These are phyloP conservation scores for Syncephalastrum racemosum DNA, from an alignment of 371 early-diverging fungal species.

Conservation along the genomic window DNA sequence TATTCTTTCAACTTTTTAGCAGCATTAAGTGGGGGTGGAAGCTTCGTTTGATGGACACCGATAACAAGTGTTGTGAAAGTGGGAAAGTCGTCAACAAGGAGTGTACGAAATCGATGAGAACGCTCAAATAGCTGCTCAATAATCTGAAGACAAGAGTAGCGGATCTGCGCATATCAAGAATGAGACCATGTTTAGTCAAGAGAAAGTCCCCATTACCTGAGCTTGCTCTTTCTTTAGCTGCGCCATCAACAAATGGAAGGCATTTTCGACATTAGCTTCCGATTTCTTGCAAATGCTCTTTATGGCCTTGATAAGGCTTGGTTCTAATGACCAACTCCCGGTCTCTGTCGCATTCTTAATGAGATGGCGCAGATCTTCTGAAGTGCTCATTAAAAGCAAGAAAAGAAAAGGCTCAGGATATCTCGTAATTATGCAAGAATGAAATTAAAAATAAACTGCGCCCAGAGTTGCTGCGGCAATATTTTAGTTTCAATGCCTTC, in stretches of 20 bases:
- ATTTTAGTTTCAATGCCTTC: no score
- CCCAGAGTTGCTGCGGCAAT: no score
- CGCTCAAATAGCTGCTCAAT: slow-evolving; percentile 65
- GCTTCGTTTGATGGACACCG: slow-evolving; percentile 53
- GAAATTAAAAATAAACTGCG: no score
- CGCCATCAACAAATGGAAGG: slow-evolving; percentile 47
- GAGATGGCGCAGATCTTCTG: no score
- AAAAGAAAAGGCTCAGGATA: no score
- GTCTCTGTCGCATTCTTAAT: background rate
- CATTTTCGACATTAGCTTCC: slow-evolving; percentile 36
- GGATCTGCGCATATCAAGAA: slow-evolving; percentile 41
- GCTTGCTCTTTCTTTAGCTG: slow-evolving; percentile 66
- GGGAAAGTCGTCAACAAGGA: slow-evolving; percentile 56
- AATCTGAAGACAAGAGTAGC: slow-evolving; percentile 62
- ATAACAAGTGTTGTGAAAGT: slow-evolving; percentile 52
- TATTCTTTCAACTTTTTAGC: slow-evolving; percentile 53
- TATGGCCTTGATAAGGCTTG: slow-evolving; percentile 36
- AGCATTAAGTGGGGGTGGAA: slow-evolving; percentile 60
- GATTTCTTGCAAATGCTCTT: slow-evolving; percentile 58
- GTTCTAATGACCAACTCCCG: background rate
- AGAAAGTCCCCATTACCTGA: slow-evolving; percentile 38
- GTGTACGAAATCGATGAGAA: slow-evolving; percentile 63
- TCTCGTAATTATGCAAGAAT: no score
- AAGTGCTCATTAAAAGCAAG: no score
- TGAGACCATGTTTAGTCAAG: background rate